These are phyloP conservation scores for Fusarium lyarnte DNA, from an alignment of 2,329 filamentous ascomycete genomes.

Conservation along the genomic window DNA sequence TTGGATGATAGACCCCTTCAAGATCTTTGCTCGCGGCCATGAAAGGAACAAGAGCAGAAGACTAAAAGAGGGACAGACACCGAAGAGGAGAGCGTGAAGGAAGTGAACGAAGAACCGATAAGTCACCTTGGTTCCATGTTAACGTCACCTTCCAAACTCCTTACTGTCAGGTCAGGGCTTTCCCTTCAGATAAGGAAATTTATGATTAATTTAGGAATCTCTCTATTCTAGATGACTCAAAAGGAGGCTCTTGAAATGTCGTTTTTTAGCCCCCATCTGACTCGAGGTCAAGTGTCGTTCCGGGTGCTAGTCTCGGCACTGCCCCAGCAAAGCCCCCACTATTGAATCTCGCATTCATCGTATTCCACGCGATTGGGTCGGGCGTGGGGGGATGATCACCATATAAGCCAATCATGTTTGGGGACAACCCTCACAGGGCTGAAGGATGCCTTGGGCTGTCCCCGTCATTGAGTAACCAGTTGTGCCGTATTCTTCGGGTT, in stretches of 20 bases:
- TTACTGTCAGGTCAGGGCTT: neutral
- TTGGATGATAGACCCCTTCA: neutral
- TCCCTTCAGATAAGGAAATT: neutral
- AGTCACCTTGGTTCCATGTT: neutral
- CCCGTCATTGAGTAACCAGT: neutral
- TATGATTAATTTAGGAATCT: neutral
- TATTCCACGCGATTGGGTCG: slow-evolving; percentile 34
- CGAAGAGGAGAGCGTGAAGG: neutral
- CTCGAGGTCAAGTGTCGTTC: neutral
- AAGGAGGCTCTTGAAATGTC: neutral
- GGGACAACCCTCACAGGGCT: slow-evolving; percentile 10
- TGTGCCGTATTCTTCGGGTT: slow-evolving; percentile 35
- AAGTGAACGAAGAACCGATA: neutral
- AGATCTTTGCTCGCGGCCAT: neutral
- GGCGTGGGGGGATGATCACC: slow-evolving; percentile 6
- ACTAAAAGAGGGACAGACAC: neutral
- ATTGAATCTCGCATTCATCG: slow-evolving; percentile 46
- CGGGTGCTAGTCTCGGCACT: neutral
- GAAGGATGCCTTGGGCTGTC: slow-evolving; percentile 19
- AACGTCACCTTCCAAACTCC: neutral
- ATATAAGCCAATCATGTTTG: slow-evolving; percentile 22
- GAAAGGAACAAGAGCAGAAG: neutral
- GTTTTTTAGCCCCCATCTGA: neutral
- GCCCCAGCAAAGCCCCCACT: slow-evolving; percentile 29
- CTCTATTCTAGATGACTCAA: neutral